phyloP scores from a whole-genome alignment of 805 yeast species.

The Starmerella floris region DNA sequence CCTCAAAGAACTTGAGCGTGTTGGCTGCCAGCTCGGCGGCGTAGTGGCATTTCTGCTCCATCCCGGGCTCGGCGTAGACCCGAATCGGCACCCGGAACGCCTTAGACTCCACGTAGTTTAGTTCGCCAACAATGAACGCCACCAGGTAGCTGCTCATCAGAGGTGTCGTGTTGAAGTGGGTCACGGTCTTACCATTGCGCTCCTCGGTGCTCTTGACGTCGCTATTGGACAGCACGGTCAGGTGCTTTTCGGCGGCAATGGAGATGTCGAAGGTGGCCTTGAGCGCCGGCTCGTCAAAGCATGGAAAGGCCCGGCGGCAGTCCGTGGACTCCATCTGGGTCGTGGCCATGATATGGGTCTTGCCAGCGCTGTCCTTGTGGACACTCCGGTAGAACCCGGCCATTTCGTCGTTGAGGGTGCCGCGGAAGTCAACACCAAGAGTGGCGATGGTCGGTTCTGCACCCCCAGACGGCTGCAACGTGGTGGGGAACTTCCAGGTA shows the following conservation, averaged over 20 bases:
- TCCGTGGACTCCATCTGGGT: slow-evolving; percentile 69
- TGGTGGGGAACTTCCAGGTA: slow-evolving; percentile 41
- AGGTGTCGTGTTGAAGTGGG: slow-evolving; percentile 51
- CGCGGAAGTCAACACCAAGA: slow-evolving; percentile 41
- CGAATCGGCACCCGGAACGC: slow-evolving; percentile 49
- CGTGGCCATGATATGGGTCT: slow-evolving; percentile 45
- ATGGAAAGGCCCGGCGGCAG: slow-evolving; percentile 67
- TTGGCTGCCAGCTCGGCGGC: slow-evolving; percentile 52
- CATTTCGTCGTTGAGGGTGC: slow-evolving; percentile 52
- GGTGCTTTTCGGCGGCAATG: slow-evolving; percentile 38
- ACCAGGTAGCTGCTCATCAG: slow-evolving; percentile 61
- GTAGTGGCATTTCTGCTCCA: slow-evolving; percentile 48
- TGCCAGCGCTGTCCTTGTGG: slow-evolving; percentile 40
- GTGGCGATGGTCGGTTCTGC: slow-evolving; percentile 37
- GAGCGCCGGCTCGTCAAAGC: slow-evolving; percentile 57
- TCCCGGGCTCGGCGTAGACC: slow-evolving; percentile 57
- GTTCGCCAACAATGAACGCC: slow-evolving; percentile 60
- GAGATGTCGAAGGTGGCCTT: slow-evolving; percentile 53
- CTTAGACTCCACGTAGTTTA: slow-evolving; percentile 44
- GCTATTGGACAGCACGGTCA: slow-evolving; percentile 57
- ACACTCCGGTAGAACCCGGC: slow-evolving; percentile 62
- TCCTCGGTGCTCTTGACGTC: slow-evolving; percentile 35
- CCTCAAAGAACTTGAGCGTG: slow-evolving; percentile 52
- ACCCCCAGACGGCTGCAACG: slow-evolving; percentile 17
- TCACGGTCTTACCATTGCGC: slow-evolving; percentile 33